Evolutionary conservation across 2,329 filamentous ascomycete species (phyloP).

Genomic region (Xylariales sp.): DNA sequence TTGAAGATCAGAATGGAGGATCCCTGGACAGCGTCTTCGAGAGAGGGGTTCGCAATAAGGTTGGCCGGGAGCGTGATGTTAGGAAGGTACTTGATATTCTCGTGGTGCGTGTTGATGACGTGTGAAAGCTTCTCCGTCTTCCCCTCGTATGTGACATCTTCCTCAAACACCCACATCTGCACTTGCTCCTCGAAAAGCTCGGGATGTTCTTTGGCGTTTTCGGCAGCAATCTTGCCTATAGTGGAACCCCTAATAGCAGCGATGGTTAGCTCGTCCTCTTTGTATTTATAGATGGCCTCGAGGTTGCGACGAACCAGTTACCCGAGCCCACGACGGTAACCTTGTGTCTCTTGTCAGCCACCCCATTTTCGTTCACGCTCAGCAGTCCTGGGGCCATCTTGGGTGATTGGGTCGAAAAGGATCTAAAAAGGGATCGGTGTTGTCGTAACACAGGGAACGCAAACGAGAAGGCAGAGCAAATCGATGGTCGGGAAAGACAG

Average conservation of each 20-base stretch:
- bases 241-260: slow-evolving; percentile 80
- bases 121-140: slow-evolving; percentile 86
- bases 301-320: slow-evolving; percentile 77
- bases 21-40: slow-evolving; percentile 82
- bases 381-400: slow-evolving; percentile 51
- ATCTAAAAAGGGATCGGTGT: slow-evolving; percentile 18
- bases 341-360: slow-evolving; percentile 85
- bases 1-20: slow-evolving; percentile 96
- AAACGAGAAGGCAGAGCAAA: slow-evolving; percentile 21
- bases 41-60: slow-evolving; percentile 83
- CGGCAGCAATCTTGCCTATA: slow-evolving; percentile 95
- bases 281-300: background rate
- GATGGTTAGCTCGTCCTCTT: slow-evolving; percentile 28
- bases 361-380: slow-evolving; percentile 60
- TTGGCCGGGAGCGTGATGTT: slow-evolving; percentile 85
- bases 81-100: slow-evolving; percentile 99
- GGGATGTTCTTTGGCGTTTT: slow-evolving; percentile 83
- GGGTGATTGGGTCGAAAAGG: slow-evolving; percentile 37
- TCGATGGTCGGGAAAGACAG: slow-evolving; percentile 18
- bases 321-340: slow-evolving; percentile 94
- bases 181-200: slow-evolving; percentile 88
- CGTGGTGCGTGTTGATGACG: slow-evolving; percentile 91
- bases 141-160: slow-evolving; percentile 77
- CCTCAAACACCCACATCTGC: slow-evolving; percentile 99
- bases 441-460: slow-evolving; percentile 17